phyloP scores from a whole-genome alignment of 2,329 filamentous ascomycete species.

The Thielaviopsis ethacetica region DNA sequence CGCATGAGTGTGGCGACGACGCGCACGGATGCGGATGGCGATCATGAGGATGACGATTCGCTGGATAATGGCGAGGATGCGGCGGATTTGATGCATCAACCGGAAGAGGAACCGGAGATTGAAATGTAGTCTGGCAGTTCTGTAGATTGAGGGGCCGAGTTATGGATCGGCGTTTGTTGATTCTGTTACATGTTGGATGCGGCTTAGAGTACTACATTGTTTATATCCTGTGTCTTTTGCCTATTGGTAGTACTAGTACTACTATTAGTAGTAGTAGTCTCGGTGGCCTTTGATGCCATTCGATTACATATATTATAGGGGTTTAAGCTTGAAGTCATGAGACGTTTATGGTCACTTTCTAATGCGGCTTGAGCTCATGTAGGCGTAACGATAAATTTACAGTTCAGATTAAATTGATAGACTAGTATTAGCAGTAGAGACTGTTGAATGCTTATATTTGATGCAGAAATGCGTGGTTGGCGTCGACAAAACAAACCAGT shows the following conservation, averaged over 20 bases:
- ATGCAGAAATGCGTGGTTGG: not conserved
- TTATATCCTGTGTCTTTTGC: not conserved
- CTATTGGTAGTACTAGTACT: too few species aligned
- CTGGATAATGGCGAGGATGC: conserved; percentile 20
- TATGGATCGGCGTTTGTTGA: not conserved
- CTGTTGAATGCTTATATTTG: not conserved
- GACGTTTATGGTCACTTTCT: not conserved
- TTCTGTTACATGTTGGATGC: not conserved
- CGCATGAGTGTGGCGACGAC: conserved; percentile 15
- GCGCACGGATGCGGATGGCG: conserved; percentile 15
- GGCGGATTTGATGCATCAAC: conserved; percentile 14
- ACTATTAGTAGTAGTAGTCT: too few species aligned
- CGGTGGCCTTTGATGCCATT: not conserved
- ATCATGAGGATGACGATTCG: conserved; percentile 17
- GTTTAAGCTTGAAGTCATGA: not conserved
- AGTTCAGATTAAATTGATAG: not conserved
- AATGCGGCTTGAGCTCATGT: too few species aligned
- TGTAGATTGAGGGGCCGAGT: not conserved
- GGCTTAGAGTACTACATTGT: not conserved
- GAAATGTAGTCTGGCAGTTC: not conserved
- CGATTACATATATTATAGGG: not conserved
- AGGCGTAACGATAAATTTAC: not conserved
- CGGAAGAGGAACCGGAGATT: conserved; percentile 11
- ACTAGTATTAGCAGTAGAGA: not conserved
- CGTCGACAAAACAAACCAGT: not conserved